Conservation (phyloP, 106 monocot species). For the Platanthera guangdongensis region DNA sequence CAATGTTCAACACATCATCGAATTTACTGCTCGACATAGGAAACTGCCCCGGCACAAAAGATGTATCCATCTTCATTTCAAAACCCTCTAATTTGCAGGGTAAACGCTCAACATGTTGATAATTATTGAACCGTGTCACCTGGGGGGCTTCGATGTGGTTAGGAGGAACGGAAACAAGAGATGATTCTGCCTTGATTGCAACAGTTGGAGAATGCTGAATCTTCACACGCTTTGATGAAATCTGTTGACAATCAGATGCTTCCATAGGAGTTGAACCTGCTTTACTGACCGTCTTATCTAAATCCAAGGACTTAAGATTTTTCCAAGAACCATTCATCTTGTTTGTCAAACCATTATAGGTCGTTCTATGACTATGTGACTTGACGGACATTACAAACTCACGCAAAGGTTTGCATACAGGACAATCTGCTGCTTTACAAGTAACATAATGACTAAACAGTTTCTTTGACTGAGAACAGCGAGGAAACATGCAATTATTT, state of each 20-base stretch:
- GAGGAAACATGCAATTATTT: conserved; percentile 42
- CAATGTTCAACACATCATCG: conserved; percentile 19
- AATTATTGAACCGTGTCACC: conserved; percentile 14
- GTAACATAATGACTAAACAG: conserved; percentile 42
- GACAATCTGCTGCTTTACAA: conserved; percentile 51
- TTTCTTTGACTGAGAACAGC: conserved; percentile 43
- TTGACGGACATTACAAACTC: conserved; percentile 33
- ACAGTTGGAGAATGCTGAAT: conserved; percentile 28
- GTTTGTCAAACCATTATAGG: conserved; percentile 17
- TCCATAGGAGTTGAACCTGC: conserved; percentile 22
- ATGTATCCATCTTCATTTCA: conserved; percentile 45
- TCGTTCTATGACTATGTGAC: conserved; percentile 12
- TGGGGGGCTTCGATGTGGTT: conserved; percentile 24
- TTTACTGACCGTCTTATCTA: conserved; percentile 26
- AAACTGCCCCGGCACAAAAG: conserved; percentile 15
- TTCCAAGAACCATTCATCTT: conserved; percentile 28
- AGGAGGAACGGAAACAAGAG: conserved; percentile 25
- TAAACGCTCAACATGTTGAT: conserved; percentile 17
- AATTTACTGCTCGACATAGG: conserved; percentile 13
- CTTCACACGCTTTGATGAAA: conserved; percentile 59
- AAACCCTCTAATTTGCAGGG: conserved; percentile 27
- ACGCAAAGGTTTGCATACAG: conserved; percentile 64
- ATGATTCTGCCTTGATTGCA: conserved; percentile 34
- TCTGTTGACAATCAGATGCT: conserved; percentile 33
- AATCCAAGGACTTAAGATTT: conserved; percentile 13